Evolutionary conservation across 1,284 basidiomycete species (phyloP).

Genomic region (Rhodotorula sp.): DNA sequence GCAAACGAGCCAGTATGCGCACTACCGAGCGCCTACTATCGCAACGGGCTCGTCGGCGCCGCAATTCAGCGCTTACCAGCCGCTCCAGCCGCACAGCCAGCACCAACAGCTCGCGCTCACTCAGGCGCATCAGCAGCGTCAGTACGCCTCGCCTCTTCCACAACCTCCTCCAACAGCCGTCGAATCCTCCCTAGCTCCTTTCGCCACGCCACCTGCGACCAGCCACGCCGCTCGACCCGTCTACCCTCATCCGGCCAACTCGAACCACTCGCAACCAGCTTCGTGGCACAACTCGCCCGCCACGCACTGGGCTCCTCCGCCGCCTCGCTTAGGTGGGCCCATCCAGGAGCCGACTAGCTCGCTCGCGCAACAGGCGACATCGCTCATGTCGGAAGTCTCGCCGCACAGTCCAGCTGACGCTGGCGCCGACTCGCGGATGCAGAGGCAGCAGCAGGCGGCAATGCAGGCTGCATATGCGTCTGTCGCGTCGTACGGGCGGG

Average conservation of each 20-base stretch:
- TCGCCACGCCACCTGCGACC: slow-evolving; percentile 14
- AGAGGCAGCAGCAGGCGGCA: slow-evolving; percentile 4
- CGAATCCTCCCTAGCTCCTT: background rate
- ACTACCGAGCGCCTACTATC: no score
- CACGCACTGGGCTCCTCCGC: background rate
- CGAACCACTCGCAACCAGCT: background rate
- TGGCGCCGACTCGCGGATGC: background rate
- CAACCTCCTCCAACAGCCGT: background rate
- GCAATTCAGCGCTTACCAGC: slow-evolving; percentile 1
- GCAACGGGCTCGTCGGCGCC: background rate
- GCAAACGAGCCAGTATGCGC: no score
- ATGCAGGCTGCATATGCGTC: background rate
- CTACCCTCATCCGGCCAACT: background rate
- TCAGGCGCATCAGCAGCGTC: background rate
- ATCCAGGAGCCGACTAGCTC: slow-evolving; percentile 3
- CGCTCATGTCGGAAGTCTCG: slow-evolving; percentile 5
- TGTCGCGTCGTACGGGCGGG: background rate
- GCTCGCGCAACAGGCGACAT: slow-evolving; percentile 1
- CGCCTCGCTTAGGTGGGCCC: background rate
- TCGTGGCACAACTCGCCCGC: background rate
- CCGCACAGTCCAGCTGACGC: slow-evolving; percentile 6
- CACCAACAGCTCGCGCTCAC: background rate
- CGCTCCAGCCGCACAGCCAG: background rate
- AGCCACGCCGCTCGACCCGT: background rate
- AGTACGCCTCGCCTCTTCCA: background rate